Evolutionary conservation across 2,329 filamentous ascomycete genomes (phyloP), one percentile per base, ranked within the genome.

Genomic region (Colletotrichum higginsianum): DNA sequence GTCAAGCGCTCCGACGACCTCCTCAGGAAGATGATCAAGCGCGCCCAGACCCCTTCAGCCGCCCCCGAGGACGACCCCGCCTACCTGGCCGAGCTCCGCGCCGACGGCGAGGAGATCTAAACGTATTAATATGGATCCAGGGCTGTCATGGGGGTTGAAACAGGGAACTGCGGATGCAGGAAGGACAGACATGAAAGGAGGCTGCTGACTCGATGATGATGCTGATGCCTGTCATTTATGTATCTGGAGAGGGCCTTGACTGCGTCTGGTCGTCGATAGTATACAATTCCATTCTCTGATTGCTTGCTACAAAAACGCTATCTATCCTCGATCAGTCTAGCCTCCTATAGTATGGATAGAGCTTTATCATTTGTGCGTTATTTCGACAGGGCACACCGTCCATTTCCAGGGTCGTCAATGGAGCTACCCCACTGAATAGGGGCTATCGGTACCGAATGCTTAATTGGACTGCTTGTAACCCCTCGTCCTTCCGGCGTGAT

Each of bases 1-100:
- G 61, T 79, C 68, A 79, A 76, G 75, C 74, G 75, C 55, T 75
- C 73, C 66, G 74, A 74, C 47, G 61, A 72, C n/a, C 62, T 73
- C 44, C 61, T 74, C 38, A 67, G 52, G 42, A 69, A 69, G 69
- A 72, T 76, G 61, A 49, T 67, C 52, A 77, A 75, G 76, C 76
- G 77, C 47, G 74, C 70, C 53, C 70, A 66, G 44, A 71, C 67
- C 13, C 61, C 67, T 6, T 67, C 66, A 6, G 66, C 70, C 65
- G 52, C 68, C 16, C 64, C 66, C n/a, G 72, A 73, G 60, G 72
- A 71, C 12, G 72, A 67, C 12, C 49, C 68, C 21, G 64, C 60
- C 2, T 74, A 77, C 53, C 70, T 75, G 47, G 75, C 74, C 16
- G 71, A 75, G 67, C 74, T 75, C 47, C 66, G 74, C 3, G 71